Conservation (phyloP, 2,329 filamentous ascomycete species). For the Epichloe aotearoae region DNA sequence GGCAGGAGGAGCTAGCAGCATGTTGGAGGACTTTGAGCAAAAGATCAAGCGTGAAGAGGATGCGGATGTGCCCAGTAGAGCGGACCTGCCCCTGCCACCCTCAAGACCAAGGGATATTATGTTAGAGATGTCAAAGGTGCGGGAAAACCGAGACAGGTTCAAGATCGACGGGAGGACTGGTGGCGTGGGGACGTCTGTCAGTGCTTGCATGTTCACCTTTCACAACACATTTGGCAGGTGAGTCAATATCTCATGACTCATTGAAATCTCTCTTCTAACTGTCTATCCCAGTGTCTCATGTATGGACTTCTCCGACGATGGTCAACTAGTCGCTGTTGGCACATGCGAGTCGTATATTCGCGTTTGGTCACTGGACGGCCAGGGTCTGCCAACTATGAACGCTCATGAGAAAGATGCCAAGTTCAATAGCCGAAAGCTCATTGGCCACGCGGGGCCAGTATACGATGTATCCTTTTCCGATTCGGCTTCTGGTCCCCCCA, state of each 20-base stretch:
- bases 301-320: slow-evolving; percentile 89
- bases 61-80: slow-evolving; percentile 64
- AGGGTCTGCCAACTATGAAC: slow-evolving; percentile 57
- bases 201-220: slow-evolving; percentile 95
- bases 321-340: slow-evolving; percentile 72
- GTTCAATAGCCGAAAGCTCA: slow-evolving; percentile 55
- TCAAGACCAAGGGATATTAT: slow-evolving; percentile 82
- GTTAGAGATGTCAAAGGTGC: slow-evolving; percentile 87
- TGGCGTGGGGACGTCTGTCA: slow-evolving; percentile 70
- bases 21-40: slow-evolving; percentile 79
- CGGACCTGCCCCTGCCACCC: slow-evolving; percentile 74
- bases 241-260: slow-evolving; percentile 16
- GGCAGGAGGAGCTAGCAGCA: slow-evolving; percentile 51
- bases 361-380: slow-evolving; percentile 83
- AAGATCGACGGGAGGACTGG: slow-evolving; percentile 74
- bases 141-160: slow-evolving; percentile 85
- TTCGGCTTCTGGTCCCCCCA: slow-evolving; percentile 43
- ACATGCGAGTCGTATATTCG: slow-evolving; percentile 93
- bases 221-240: slow-evolving; percentile 90
- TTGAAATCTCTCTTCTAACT: neutral
- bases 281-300: slow-evolving; percentile 59
- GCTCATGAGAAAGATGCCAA: slow-evolving; percentile 43
- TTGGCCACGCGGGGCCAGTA: slow-evolving; percentile 82
- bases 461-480: slow-evolving; percentile 82
- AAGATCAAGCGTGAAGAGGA: slow-evolving; percentile 83